phyloP scores from a whole-genome alignment of 129 eudicot genomes.

The Flaveria bidentis region DNA sequence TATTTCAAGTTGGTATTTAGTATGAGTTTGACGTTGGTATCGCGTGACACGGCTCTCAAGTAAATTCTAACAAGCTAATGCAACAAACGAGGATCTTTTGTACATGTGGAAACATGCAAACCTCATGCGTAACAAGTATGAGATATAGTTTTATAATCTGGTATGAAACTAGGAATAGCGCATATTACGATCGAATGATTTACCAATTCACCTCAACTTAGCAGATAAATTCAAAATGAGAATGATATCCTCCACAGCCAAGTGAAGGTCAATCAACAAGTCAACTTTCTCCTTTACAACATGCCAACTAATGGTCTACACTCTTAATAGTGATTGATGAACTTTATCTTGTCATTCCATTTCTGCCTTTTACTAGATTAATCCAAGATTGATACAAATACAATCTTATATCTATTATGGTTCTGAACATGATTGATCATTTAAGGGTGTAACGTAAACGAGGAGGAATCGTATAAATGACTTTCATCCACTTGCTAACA shows the following conservation, averaged over 20 bases:
- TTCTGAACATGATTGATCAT: slow-evolving; percentile 9
- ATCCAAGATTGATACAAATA: slow-evolving; percentile 5
- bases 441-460: slow-evolving; percentile 7
- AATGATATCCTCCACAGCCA: slow-evolving; percentile 21
- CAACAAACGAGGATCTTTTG: too few species aligned
- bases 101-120: too few species aligned
- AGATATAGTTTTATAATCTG: too few species aligned
- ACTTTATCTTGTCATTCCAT: slow-evolving; percentile 35
- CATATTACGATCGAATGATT: neutral
- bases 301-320: slow-evolving; percentile 18
- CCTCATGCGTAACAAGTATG: too few species aligned
- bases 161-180: neutral
- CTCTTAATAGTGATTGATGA: slow-evolving; percentile 4
- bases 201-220: slow-evolving; percentile 8
- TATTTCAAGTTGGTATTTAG: too few species aligned
- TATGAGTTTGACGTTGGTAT: too few species aligned
- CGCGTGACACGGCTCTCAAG: too few species aligned
- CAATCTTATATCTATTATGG: slow-evolving; percentile 5
- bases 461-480: neutral
- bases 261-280: slow-evolving; percentile 11
- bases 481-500: neutral
- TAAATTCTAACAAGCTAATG: too few species aligned
- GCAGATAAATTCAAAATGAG: slow-evolving; percentile 15
- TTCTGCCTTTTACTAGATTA: neutral
- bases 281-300: slow-evolving; percentile 25